Percentiles rank a stretch among this genome's conserved stretches.
phyloP scores from a whole-genome alignment of 768 basidiomycete genomes.

The Tephrocybe sp. region DNA sequence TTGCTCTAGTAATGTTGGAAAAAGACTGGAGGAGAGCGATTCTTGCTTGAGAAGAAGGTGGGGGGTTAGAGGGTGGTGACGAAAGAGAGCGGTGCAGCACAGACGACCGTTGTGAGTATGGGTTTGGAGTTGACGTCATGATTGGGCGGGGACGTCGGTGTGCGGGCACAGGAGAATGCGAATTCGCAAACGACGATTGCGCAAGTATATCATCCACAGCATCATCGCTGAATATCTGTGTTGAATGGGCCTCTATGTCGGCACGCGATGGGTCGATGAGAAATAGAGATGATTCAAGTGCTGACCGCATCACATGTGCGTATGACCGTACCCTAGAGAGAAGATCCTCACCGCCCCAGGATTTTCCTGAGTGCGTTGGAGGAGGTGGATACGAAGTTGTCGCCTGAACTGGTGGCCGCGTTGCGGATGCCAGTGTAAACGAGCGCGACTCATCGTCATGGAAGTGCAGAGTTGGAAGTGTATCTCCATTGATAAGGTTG shows the following conservation, averaged over 20 bases:
- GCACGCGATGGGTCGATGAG: conserved; percentile 88
- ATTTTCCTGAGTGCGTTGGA: conserved; percentile 46
- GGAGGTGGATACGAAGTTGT: conserved; percentile 63
- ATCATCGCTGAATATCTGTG: conserved; percentile 77
- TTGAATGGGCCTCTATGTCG: conserved; percentile 92
- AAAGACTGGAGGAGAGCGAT: conserved; percentile 89
- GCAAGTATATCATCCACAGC: conserved; percentile 86
- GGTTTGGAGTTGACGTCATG: conserved; percentile 40
- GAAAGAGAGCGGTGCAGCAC: conserved; percentile 79
- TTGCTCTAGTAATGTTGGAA: conserved; percentile 90
- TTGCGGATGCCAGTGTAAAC: conserved; percentile 51
- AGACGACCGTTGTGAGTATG: conserved; percentile 67
- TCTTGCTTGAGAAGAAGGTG: conserved; percentile 65
- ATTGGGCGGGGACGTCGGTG: conserved; percentile 75
- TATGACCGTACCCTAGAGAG: conserved; percentile 73
- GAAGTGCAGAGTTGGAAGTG: conserved; percentile 88
- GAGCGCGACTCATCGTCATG: conserved; percentile 96
- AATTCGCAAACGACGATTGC: conserved; percentile 72
- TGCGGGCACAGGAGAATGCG: conserved; percentile 80
- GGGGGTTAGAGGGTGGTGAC: conserved; percentile 47
- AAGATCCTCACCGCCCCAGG: conserved; percentile 89
- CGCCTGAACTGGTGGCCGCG: conserved; percentile 28
- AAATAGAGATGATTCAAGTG: conserved; percentile 81
- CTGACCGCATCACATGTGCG: conserved; percentile 80
- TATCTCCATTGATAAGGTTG: conserved; percentile 82